Evolutionary conservation across 345 rosid species (phyloP), one percentile per base, ranked within the genome.

Genomic region (Turnera subulata): DNA sequence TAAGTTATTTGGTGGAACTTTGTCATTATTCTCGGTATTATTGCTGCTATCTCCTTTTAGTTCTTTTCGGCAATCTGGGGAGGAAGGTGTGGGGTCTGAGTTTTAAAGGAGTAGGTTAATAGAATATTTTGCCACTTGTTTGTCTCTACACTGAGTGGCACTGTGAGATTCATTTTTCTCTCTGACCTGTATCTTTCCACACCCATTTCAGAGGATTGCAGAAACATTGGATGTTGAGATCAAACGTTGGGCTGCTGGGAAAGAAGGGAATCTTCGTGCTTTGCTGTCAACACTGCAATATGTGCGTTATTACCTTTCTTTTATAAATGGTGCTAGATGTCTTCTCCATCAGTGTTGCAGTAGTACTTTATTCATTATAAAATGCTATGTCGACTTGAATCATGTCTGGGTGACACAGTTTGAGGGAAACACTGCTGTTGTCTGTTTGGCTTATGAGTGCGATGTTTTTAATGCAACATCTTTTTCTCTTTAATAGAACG

Each of bases 221-320:
- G 97, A 74, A 76, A 78, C 96, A 25, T 66, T 90, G 59, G 99
- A 93, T 78, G 63, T 57, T 53, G 99, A 93, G 84, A 85, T 93
- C 75, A 90, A 72, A 83, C 89, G 99, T 61, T 93, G 99, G 99
- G 86, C 95, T 76, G 84, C 87, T 15, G 96, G 92, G 61, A 93
- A 87, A 65, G 97, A 89, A 63, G 94, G 94, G 74, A 93, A 87
- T 71, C 70, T 93, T 46, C 96, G 95, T 47, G 96, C 97, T 69
- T 70, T 93, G 71, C 79, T 93, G 53, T 86, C 99, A 22, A 93
- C 96, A 13, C 39, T 93, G 78, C 97, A 93, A 84, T 89, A 93
- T 81, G 96, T 93, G 62, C 4, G 91, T 77, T 11, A 29, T 56
- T 55, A 51, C 21, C 23, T 21, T 46, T 55, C 21, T 23, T 48